Evolutionary conservation across 176 grass and related monocot genomes (phyloP), one percentile per base, ranked within the genome.

Genomic region (Rhipidocladum racemiflorum): DNA sequence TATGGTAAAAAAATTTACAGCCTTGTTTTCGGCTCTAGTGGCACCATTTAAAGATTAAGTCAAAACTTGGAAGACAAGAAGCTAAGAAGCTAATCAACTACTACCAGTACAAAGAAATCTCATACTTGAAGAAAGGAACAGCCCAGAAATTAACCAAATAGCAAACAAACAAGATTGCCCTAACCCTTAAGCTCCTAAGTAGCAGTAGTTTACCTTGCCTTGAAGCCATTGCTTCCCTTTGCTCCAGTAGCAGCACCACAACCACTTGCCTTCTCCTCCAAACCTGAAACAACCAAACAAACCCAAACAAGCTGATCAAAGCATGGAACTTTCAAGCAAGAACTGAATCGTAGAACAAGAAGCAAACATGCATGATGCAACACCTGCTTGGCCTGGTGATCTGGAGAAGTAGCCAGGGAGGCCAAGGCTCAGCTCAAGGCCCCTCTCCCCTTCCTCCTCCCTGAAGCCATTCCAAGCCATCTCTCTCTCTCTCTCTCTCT

Each of bases 391-490:
- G 56, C 6, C 9, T 15, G 61, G 76, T n/a, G 76, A 51, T 9
- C 35, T 10, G 42, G 64, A 71, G 77, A 72, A 89, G 88, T 85
- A 89, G 21, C 73, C 76, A 55, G 91, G 94, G 55, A 88, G 69
- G 6, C 73, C 86, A 1, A 97, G 88, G 82, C 94, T 91, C 18
- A 93, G 87, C 91, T 91, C 91, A 5, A 93, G 87, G 43, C 84
- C 87, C 15, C 62, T 91, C 55, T 86, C 90, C 25, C 92, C 91
- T 16, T 70, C 84, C 5, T 69, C 83, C 21, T 69, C 78, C 46
- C 85, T 67, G 67, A 91, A 88, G 14, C 94, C 86, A 25, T 84
- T 90, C 88, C 77, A 79, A 79, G 81, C 79, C 83, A 86, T 90
- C 72, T 75, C 60, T 27, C 10, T 27, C 23, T 30, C 32, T 12